Evolutionary conservation across 257 asterid genomes (phyloP).

Genomic region (Petrea volubilis): DNA sequence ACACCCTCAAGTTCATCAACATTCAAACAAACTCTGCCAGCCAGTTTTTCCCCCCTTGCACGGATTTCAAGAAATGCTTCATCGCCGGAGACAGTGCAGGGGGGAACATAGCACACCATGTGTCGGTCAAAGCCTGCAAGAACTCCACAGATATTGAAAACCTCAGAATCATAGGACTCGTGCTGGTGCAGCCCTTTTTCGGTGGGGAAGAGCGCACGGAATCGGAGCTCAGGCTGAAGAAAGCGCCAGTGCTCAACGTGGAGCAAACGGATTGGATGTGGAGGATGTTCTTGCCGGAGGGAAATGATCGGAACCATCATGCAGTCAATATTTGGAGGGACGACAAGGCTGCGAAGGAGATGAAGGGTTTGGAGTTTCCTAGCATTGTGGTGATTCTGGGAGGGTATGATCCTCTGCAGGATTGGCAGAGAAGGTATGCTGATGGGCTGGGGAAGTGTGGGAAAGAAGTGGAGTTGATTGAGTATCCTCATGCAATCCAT

Average conservation of each 20-base stretch:
- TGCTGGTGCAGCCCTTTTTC: slow-evolving; percentile 24
- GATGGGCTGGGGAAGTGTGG: slow-evolving; percentile 26
- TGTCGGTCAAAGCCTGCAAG: slow-evolving; percentile 2
- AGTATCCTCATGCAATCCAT: slow-evolving; percentile 31
- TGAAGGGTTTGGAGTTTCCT: not conserved
- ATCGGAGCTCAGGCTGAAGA: slow-evolving; percentile 20
- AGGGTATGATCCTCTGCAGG: slow-evolving; percentile 33
- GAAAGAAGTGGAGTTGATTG: slow-evolving; percentile 30
- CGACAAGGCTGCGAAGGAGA: not conserved
- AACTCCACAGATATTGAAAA: not conserved
- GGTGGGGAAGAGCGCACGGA: slow-evolving; percentile 33
- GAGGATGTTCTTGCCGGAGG: slow-evolving; percentile 36
- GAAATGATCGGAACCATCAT: slow-evolving; percentile 24
- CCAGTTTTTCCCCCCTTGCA: slow-evolving; percentile 24
- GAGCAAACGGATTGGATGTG: slow-evolving; percentile 25
- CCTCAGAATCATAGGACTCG: slow-evolving; percentile 12
- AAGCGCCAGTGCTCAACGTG: slow-evolving; percentile 9
- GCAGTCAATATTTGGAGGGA: slow-evolving; percentile 20
- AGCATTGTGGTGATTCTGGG: slow-evolving; percentile 18
- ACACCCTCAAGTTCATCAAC: slow-evolving; percentile 28
- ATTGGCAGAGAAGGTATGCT: slow-evolving; percentile 30
- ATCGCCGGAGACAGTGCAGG: slow-evolving; percentile 38
- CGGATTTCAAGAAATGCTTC: slow-evolving; percentile 25
- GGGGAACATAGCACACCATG: slow-evolving; percentile 42
- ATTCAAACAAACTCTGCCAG: not conserved